Conservation (phyloP, 768 basidiomycete species). For the Leccinum olivaceopallidum region DNA sequence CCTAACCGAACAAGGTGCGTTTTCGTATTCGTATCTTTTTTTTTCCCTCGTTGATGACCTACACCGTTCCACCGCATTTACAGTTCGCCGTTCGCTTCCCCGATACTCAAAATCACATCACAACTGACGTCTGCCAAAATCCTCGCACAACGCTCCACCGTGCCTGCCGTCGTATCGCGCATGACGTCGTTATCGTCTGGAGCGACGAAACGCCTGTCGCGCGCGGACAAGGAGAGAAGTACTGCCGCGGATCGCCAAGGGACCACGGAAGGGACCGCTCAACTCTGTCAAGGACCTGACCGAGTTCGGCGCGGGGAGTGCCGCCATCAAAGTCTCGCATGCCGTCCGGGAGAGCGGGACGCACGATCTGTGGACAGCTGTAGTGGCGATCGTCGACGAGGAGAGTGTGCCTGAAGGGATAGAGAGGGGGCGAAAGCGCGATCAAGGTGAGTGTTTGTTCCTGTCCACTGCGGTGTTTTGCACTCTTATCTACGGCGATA, state of each 20-base stretch:
- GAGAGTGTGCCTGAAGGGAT: constrained; percentile 44
- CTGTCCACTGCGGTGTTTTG: neutral
- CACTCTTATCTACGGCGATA: neutral
- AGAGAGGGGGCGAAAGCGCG: constrained; percentile 38
- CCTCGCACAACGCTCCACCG: constrained; percentile 80
- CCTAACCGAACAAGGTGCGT: no score
- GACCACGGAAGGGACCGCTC: constrained; percentile 69
- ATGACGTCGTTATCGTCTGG: constrained; percentile 18
- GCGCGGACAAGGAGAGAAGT: constrained; percentile 67
- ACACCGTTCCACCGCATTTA: neutral
- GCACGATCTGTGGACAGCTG: constrained; percentile 61
- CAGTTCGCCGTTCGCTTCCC: constrained; percentile 62
- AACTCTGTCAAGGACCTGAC: constrained; percentile 68
- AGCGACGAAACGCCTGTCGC: constrained; percentile 42
- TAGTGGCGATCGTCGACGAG: constrained; percentile 22
- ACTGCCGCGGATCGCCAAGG: constrained; percentile 74
- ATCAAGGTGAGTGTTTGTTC: constrained; percentile 37
- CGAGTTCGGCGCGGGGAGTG: constrained; percentile 66
- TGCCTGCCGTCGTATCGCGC: constrained; percentile 78
- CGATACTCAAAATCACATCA: constrained; percentile 45
- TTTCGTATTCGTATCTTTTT: neutral
- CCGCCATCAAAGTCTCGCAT: constrained; percentile 62
- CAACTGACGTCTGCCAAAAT: constrained; percentile 74
- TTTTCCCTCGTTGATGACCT: neutral
- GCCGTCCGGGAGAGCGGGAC: constrained; percentile 67